Percentiles rank a stretch among this genome's conserved stretches.
Conservation (phyloP, 331 rosid species). For the Saraca asoca region DNA sequence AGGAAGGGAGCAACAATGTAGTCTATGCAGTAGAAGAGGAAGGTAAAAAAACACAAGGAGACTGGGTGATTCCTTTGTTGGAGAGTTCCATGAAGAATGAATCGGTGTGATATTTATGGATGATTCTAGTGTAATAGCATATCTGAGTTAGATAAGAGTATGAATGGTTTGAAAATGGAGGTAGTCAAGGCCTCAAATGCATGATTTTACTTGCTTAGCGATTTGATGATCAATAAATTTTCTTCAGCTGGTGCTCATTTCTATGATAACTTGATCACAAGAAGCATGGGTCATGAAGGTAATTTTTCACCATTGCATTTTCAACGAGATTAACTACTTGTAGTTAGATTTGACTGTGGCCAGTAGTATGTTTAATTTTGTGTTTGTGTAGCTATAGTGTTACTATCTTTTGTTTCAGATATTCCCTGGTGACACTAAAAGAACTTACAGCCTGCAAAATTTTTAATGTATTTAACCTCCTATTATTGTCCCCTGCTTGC, state of each 20-base stretch:
- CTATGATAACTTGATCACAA: neutral
- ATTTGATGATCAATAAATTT: neutral
- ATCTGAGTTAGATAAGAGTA: neutral
- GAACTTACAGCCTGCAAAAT: neutral
- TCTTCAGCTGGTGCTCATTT: neutral
- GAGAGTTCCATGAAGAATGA: constrained; percentile 48
- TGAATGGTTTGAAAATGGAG: neutral
- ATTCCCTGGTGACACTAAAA: neutral
- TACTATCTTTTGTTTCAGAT: neutral
- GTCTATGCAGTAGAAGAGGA: constrained; percentile 33
- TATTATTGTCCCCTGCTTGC: neutral
- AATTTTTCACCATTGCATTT: neutral
- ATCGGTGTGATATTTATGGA: constrained; percentile 9
- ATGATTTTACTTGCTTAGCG: neutral
- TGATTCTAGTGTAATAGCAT: constrained; percentile 9
- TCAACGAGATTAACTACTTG: neutral
- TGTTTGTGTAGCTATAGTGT: neutral
- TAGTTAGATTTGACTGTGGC: neutral
- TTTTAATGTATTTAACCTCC: neutral
- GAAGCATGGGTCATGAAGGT: constrained; percentile 18
- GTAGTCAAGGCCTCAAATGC: constrained; percentile 4
- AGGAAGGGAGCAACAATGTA: constrained; percentile 29
- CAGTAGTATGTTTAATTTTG: neutral
- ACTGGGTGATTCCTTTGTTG: constrained; percentile 62
- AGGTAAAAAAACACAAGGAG: constrained; percentile 50